A percentile compares a stretch with the other conserved stretches of the same genome.
phyloP scores from a whole-genome alignment of 1,284 basidiomycete species.

The Meira nashicola region DNA sequence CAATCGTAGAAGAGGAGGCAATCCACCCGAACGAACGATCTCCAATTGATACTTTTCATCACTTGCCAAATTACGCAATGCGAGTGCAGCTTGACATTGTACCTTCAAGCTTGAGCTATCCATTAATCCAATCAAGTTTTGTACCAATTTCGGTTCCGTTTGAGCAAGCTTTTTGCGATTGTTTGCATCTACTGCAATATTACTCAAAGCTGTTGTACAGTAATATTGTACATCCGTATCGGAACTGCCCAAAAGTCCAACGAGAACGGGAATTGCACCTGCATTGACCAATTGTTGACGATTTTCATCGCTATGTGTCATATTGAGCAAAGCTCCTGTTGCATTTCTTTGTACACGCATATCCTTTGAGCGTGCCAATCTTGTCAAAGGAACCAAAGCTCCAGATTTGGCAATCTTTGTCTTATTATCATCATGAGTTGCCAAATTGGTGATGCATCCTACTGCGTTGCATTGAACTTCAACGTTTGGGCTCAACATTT shows the following conservation, averaged over 20 bases:
- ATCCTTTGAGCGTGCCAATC: conserved; percentile 94
- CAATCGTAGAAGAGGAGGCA: conserved; percentile 85
- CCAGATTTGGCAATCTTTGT: conserved; percentile 99
- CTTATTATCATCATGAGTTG: conserved; percentile 99
- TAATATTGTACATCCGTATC: conserved; percentile 99
- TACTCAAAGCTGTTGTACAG: conserved; percentile 96
- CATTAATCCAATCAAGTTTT: conserved; percentile 92
- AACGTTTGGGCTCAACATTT: conserved; percentile 98
- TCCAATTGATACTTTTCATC: conserved; percentile 99
- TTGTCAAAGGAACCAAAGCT: conserved; percentile 89
- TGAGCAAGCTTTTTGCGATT: conserved; percentile 95
- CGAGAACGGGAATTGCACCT: conserved; percentile 94
- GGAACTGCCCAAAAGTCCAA: conserved; percentile 87
- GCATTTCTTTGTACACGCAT: conserved; percentile 99
- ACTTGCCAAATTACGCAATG: conserved; percentile 90
- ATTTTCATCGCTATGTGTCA: conserved; percentile 97
- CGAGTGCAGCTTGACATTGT: conserved; percentile 95
- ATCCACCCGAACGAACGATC: conserved; percentile 92
- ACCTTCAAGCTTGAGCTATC: conserved; percentile 96
- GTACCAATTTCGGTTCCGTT: conserved; percentile 89
- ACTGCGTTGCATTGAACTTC: conserved; percentile 99
- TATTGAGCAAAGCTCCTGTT: conserved; percentile 94
- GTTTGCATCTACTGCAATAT: conserved; percentile 67
- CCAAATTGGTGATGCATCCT: conserved; percentile 96
- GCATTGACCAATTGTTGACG: conserved; percentile 97